Conservation (phyloP, 345 rosid genomes). For the Populus ilicifolia region DNA sequence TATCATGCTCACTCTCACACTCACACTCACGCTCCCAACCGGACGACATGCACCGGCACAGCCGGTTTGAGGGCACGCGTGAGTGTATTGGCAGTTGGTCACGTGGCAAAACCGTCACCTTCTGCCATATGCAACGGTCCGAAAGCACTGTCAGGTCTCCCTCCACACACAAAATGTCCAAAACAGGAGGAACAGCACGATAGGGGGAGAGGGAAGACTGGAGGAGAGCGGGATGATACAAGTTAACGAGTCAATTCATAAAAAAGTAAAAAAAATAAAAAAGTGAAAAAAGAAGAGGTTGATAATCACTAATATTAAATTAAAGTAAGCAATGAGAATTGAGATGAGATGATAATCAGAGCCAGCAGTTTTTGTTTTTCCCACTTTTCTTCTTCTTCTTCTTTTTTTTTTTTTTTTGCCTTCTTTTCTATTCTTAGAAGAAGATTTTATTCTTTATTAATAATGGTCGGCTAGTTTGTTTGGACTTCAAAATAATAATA, state of each 20-base stretch:
- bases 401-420: conserved; percentile 21
- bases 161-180: not conserved
- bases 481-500: not conserved
- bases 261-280: not conserved
- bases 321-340: not conserved
- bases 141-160: not conserved
- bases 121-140: conserved; percentile 3
- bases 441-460: conserved; percentile 38
- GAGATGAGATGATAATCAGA: conserved; percentile 25
- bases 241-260: conserved; percentile 33
- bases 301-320: not conserved
- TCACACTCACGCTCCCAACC: conserved; percentile 20
- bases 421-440: not conserved
- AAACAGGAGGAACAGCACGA: not conserved
- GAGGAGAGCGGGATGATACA: not conserved
- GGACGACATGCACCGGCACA: conserved; percentile 42
- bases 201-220: too few relatives aligned
- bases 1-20: too few relatives aligned
- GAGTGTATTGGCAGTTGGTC: not conserved
- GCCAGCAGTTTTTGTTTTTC: conserved; percentile 33
- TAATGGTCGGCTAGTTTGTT: conserved; percentile 37
- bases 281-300: not conserved
- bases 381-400: not conserved
- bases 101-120: conserved; percentile 24
- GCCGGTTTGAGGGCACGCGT: conserved; percentile 26